Conservation (phyloP, 768 basidiomycete genomes). For the Ramaria sp. region DNA sequence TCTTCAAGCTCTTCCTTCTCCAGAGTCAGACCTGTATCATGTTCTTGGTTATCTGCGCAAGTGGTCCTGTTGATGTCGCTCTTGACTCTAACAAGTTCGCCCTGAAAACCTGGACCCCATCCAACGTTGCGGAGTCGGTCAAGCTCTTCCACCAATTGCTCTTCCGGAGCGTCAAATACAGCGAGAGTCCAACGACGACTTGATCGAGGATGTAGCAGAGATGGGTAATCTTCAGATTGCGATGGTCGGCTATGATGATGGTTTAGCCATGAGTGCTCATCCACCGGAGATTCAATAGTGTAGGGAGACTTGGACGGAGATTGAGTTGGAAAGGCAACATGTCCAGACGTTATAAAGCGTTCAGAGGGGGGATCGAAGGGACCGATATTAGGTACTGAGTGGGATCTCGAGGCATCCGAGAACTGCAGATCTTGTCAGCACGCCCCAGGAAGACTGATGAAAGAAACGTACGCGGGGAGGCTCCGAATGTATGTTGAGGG, state of each 20-base stretch:
- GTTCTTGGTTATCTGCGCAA: background rate
- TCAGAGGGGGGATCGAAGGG: background rate
- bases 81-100: background rate
- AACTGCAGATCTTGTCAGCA: background rate
- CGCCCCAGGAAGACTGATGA: background rate
- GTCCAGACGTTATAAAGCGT: background rate
- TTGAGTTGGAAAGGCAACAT: background rate
- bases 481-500: background rate
- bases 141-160: slow-evolving; percentile 21
- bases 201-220: slow-evolving; percentile 6
- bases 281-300: background rate
- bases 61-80: background rate
- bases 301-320: background rate
- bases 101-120: slow-evolving; percentile 9
- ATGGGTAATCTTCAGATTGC: background rate
- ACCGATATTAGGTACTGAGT: background rate
- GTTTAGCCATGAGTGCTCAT: background rate
- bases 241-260: background rate
- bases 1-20: slow-evolving; percentile 16
- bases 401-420: background rate
- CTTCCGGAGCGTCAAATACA: slow-evolving; percentile 23
- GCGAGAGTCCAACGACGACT: slow-evolving; percentile 22
- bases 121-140: slow-evolving; percentile 19
- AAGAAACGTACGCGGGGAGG: background rate
- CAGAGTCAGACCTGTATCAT: background rate